Evolutionary conservation across 352 stramenopile species (phyloP).

Genomic region (Globisporangium radiosum): DNA sequence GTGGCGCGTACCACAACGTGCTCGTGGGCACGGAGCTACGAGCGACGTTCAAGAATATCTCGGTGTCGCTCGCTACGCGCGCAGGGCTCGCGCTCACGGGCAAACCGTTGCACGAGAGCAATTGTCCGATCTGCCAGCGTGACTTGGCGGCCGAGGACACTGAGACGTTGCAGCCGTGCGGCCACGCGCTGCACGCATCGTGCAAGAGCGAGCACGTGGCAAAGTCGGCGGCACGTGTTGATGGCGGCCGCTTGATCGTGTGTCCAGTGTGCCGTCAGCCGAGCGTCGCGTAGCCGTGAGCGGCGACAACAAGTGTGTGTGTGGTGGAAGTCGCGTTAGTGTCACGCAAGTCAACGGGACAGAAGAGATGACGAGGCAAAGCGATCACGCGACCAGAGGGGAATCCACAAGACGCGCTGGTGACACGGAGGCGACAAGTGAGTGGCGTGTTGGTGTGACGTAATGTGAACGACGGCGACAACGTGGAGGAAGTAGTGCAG

Average conservation of each 20-base stretch:
- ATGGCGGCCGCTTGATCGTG: not conserved
- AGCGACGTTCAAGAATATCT: constrained; percentile 65
- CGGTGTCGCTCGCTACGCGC: constrained; percentile 48
- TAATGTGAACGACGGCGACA: too few relatives aligned
- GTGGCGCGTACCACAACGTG: constrained; percentile 46
- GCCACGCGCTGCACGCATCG: constrained; percentile 41
- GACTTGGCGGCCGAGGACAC: constrained; percentile 40
- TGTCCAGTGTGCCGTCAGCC: constrained; percentile 3
- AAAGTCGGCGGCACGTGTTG: constrained; percentile 5
- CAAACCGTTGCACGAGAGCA: constrained; percentile 42
- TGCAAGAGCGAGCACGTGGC: constrained; percentile 27
- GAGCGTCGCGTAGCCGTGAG: not conserved
- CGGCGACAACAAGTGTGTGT: too few relatives aligned
- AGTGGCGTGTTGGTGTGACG: too few relatives aligned
- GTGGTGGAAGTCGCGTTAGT: too few relatives aligned
- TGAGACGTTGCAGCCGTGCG: constrained; percentile 29
- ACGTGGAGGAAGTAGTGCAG: too few relatives aligned
- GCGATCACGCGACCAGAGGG: too few relatives aligned
- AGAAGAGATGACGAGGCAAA: too few relatives aligned
- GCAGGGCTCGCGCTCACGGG: constrained; percentile 37
- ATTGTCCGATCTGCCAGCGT: constrained; percentile 50
- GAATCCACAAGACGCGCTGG: too few relatives aligned
- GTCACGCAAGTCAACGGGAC: too few relatives aligned
- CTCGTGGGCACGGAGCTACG: constrained; percentile 57
- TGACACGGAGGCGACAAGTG: too few relatives aligned